Percentiles rank a stretch among this genome's conserved stretches.
These are phyloP conservation scores for Russula emetica DNA, from an alignment of 768 basidiomycete genomes.

Conservation along the genomic window DNA sequence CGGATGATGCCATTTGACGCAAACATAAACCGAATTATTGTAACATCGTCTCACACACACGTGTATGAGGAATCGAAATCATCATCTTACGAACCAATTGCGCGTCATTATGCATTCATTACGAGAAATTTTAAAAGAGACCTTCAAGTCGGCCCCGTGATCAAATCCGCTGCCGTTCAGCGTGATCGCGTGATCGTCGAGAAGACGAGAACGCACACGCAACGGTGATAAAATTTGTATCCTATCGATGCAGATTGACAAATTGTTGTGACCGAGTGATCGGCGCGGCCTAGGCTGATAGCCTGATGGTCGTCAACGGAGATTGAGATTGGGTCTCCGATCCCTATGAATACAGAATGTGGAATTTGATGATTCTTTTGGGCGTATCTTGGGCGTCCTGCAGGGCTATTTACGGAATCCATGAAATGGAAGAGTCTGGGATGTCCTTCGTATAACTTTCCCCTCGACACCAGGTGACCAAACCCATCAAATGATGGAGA, in stretches of 20 bases:
- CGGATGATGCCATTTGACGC: background rate
- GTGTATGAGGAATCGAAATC: background rate
- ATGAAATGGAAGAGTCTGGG: background rate
- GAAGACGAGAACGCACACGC: background rate
- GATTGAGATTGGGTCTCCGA: background rate
- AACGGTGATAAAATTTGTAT: background rate
- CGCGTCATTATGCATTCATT: background rate
- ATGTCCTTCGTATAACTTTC: background rate
- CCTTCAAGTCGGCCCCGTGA: background rate
- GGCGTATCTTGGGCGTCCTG: background rate
- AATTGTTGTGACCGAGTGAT: background rate
- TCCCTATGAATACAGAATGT: background rate
- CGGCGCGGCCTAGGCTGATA: background rate
- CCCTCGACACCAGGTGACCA: background rate
- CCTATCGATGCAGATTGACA: background rate
- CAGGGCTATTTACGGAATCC: background rate
- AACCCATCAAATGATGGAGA: background rate
- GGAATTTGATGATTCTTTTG: background rate
- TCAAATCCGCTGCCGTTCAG: background rate
- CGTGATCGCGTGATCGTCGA: background rate
- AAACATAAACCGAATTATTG: background rate
- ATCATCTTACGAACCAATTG: background rate
- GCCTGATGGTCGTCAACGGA: background rate
- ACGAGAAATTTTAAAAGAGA: background rate
- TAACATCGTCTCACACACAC: background rate